A percentile compares a stretch with the other conserved stretches of the same genome.
These are phyloP conservation scores for Pseudomassariella vexata DNA, from an alignment of 2,329 filamentous ascomycete species.

Conservation along the genomic window DNA sequence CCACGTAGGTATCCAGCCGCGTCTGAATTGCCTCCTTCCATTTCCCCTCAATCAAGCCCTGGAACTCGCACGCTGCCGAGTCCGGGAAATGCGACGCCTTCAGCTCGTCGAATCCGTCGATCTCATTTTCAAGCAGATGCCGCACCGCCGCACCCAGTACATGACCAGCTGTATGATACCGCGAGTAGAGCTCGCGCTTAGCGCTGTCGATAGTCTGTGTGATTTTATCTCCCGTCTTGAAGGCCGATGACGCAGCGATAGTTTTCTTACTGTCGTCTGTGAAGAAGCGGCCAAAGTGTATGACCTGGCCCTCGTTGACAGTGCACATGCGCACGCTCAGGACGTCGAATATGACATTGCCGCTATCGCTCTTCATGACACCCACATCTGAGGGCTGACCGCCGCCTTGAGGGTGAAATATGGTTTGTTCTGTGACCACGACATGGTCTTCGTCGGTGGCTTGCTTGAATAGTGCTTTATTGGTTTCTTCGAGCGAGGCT, in stretches of 20 bases:
- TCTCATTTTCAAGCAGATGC: conserved; percentile 43
- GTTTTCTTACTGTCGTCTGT: too few relatives aligned
- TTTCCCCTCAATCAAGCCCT: conserved; percentile 58
- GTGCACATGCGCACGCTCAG: conserved; percentile 50
- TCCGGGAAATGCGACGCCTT: conserved; percentile 70
- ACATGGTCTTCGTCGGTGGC: conserved; percentile 44
- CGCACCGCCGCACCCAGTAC: conserved; percentile 65
- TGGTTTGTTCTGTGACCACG: conserved; percentile 59
- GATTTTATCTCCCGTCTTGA: conserved; percentile 37
- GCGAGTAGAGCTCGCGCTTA: conserved; percentile 58
- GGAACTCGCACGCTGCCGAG: conserved; percentile 62
- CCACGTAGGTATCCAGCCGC: conserved; percentile 53
- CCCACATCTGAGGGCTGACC: conserved; percentile 68
- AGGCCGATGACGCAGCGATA: conserved; percentile 17
- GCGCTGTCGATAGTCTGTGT: conserved; percentile 54
- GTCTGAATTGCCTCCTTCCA: conserved; percentile 58
- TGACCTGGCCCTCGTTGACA: conserved; percentile 45
- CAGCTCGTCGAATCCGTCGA: conserved; percentile 54
- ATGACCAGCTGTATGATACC: conserved; percentile 69
- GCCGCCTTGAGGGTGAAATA: conserved; percentile 71
- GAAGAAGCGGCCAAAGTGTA: conserved; percentile 64
- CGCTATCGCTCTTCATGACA: conserved; percentile 34
- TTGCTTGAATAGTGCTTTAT: conserved; percentile 54
- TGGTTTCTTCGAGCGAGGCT: conserved; percentile 40
- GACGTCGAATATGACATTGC: conserved; percentile 41